Evolutionary conservation across 2,329 filamentous ascomycete genomes (phyloP).

Genomic region (Fusarium aywerte): DNA sequence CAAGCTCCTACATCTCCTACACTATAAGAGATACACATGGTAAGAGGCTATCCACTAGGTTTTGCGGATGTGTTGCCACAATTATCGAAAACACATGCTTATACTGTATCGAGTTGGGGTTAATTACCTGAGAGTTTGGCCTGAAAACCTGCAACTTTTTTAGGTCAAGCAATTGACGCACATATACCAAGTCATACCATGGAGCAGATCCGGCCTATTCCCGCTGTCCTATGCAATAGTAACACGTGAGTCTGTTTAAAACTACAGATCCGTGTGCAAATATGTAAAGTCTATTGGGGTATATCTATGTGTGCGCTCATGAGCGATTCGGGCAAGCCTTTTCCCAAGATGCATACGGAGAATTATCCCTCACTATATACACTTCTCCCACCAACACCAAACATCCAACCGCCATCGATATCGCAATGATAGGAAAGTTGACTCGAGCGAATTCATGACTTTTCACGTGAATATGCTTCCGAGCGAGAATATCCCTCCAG

Average conservation of each 20-base stretch:
- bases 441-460: slow-evolving; percentile 73
- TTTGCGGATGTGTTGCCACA: no score
- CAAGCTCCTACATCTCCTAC: no score
- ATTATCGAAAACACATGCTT: no score
- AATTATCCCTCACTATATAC: slow-evolving; percentile 58
- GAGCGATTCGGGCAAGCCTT: neutral
- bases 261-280: no score
- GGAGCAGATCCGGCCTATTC: neutral
- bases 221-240: neutral
- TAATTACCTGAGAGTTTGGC: no score
- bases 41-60: no score
- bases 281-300: neutral
- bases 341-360: slow-evolving; percentile 19
- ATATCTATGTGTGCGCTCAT: neutral
- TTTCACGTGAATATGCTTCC: slow-evolving; percentile 74
- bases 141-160: no score
- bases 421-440: slow-evolving; percentile 76
- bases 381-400: slow-evolving; percentile 71
- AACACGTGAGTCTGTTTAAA: no score
- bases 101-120: no score
- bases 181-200: neutral
- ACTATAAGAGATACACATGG: no score
- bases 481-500: slow-evolving; percentile 75
- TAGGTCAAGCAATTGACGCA: no score
- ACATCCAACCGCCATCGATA: slow-evolving; percentile 73